These are phyloP conservation scores for Yamadazyma atmosphaerica DNA, from an alignment of 1,139 yeast genomes.

Conservation along the genomic window DNA sequence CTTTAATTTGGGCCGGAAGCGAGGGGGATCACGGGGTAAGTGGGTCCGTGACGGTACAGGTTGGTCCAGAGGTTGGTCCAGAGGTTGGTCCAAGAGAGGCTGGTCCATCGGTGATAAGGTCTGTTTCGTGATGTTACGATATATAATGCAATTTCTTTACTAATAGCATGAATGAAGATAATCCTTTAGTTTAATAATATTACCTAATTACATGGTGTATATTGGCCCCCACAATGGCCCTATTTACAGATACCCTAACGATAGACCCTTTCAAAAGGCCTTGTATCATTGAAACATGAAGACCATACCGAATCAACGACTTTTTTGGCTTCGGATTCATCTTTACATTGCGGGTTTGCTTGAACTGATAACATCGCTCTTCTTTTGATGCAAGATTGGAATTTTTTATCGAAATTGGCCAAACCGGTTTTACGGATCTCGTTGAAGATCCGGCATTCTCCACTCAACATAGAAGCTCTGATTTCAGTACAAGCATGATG, in stretches of 20 bases:
- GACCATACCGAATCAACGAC: slow-evolving; percentile 88
- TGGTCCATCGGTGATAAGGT: too few relatives aligned
- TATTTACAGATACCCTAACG: slow-evolving; percentile 29
- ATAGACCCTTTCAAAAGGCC: slow-evolving; percentile 93
- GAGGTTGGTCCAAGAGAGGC: too few relatives aligned
- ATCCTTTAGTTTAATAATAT: too few relatives aligned
- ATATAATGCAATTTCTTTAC: background rate
- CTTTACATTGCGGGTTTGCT: slow-evolving; percentile 82
- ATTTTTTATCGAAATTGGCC: slow-evolving; percentile 71
- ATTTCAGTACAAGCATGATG: slow-evolving; percentile 98
- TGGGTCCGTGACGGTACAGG: too few relatives aligned
- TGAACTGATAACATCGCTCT: slow-evolving; percentile 82
- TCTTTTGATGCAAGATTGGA: slow-evolving; percentile 86
- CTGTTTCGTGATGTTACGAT: background rate
- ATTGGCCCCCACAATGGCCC: too few relatives aligned
- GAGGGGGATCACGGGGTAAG: too few relatives aligned
- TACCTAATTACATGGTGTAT: too few relatives aligned
- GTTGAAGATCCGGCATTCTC: slow-evolving; percentile 90
- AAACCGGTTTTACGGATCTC: slow-evolving; percentile 72
- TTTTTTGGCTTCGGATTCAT: slow-evolving; percentile 69
- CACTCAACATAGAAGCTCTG: slow-evolving; percentile 88
- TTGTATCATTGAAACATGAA: slow-evolving; percentile 89
- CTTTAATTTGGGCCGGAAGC: too few relatives aligned
- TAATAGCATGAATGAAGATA: too few relatives aligned
- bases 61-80: too few relatives aligned